Evolutionary conservation across 352 stramenopile genomes (phyloP), one percentile per base, ranked within the genome.

Genomic region (Halophytophthora polymorphica): DNA sequence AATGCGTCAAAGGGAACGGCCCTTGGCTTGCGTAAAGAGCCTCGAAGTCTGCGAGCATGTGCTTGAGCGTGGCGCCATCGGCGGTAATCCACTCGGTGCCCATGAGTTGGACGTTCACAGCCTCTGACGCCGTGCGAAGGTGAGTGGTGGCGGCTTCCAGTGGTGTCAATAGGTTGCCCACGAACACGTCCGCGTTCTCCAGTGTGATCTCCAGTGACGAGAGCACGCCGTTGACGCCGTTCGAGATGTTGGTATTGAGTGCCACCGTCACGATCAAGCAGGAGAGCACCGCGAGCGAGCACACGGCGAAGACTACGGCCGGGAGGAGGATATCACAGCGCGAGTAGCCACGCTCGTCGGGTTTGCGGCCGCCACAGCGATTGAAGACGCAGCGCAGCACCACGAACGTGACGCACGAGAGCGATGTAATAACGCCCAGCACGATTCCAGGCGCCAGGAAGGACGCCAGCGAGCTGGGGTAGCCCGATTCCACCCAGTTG

Each of bases 381-480:
- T 93, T 93, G 61, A 88, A 93, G 3, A 89, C 53, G 50, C 83
- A 93, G 2, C 83, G 81, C 6, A 90, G 48, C 18, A 93, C 43
- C 6, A 89, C 39, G 29, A 93, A 93, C 0, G 47, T 65, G 19
- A 91, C 66, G 22, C 65, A 85, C 15, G 60, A 48, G 18, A 93
- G 35, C 0, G 71, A 68, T 2, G 70, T 86, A 29, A 91, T 57
- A 21, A 92, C 83, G 1, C 78, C 63, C 45, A 93, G 79, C 14
- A 88, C 75, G 17, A 88, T 88, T 1, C 83, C 80, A 1, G 83
- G 83, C 6, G 73, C 80, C 25, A 88, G 61, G 22, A 90, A 91
- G 15, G 71, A 59, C 2, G 78, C 80, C 34, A 93, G 69, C 2
- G 75, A 83, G 43, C 64, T 86, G 0, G 81, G 80, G 36, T 93